phyloP scores from a whole-genome alignment of 192 early-diverging fungal genomes.

The Nowakowskiella sp. region DNA sequence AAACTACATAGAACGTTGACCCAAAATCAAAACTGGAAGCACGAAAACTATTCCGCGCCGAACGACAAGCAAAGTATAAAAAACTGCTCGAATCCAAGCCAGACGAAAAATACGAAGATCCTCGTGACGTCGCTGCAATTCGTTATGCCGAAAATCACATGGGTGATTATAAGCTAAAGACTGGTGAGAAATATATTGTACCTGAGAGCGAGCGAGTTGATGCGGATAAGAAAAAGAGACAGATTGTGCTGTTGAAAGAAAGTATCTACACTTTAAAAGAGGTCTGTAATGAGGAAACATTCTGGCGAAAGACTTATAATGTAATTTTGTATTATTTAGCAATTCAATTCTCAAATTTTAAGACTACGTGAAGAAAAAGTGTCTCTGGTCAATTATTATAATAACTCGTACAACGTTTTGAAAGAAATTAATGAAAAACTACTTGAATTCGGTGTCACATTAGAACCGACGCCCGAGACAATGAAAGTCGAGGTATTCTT shows the following conservation, averaged over 20 bases:
- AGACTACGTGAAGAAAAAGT: slow-evolving; percentile 6
- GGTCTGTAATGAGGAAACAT: slow-evolving; percentile 15
- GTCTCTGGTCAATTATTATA: background rate
- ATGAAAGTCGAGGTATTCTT: slow-evolving; percentile 33
- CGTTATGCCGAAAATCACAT: slow-evolving; percentile 49
- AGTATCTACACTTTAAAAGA: slow-evolving; percentile 49
- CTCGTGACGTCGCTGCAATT: slow-evolving; percentile 48
- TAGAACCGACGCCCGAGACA: slow-evolving; percentile 12
- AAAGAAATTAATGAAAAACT: slow-evolving; percentile 31
- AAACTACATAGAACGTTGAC: slow-evolving; percentile 12
- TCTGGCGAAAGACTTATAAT: slow-evolving; percentile 6
- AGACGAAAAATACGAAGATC: slow-evolving; percentile 52
- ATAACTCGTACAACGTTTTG: slow-evolving; percentile 14
- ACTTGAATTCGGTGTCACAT: slow-evolving; percentile 18
- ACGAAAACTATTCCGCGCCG: slow-evolving; percentile 43
- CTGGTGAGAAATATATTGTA: slow-evolving; percentile 58
- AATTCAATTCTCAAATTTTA: slow-evolving; percentile 20
- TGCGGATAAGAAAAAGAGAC: slow-evolving; percentile 54
- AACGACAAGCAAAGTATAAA: slow-evolving; percentile 42
- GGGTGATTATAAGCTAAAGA: slow-evolving; percentile 62
- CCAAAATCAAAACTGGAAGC: slow-evolving; percentile 46
- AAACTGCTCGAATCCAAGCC: slow-evolving; percentile 51
- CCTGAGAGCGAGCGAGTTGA: slow-evolving; percentile 57
- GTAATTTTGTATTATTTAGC: slow-evolving; percentile 8
- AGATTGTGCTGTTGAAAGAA: slow-evolving; percentile 46